A percentile compares a stretch with the other conserved stretches of the same genome.
Conservation (phyloP, 1,284 basidiomycete genomes). For the Papiliotrema terrestris region DNA sequence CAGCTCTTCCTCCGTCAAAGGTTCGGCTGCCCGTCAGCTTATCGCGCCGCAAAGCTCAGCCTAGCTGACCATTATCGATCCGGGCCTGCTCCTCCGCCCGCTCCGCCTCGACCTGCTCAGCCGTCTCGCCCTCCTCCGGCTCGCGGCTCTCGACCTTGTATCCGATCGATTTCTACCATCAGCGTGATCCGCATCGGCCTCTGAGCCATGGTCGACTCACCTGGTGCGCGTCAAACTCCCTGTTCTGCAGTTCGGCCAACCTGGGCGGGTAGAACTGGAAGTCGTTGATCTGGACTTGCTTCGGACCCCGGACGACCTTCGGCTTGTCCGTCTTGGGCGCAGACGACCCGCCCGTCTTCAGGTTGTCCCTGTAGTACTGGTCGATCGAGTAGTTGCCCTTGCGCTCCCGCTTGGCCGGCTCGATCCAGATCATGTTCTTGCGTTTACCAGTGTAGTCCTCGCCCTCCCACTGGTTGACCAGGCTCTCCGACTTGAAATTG, state of each 20-base stretch:
- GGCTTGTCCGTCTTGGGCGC: conserved; percentile 72
- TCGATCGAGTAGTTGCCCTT: conserved; percentile 95
- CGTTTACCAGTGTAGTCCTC: conserved; percentile 69
- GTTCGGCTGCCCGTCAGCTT: conserved; percentile 60
- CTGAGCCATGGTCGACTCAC: conserved; percentile 54
- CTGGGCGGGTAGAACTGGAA: conserved; percentile 94
- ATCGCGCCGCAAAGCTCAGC: conserved; percentile 6
- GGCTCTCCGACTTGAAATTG: conserved; percentile 91
- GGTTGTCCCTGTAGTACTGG: conserved; percentile 88
- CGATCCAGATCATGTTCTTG: conserved; percentile 71
- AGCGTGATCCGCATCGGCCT: too few relatives aligned
- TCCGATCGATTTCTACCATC: conserved; percentile 54
- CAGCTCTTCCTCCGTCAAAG: conserved; percentile 79
- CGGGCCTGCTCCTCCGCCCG: conserved; percentile 75
- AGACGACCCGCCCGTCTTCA: conserved; percentile 62
- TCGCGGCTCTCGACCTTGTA: conserved; percentile 72
- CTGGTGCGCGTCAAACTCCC: conserved; percentile 78
- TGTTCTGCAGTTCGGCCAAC: conserved; percentile 79
- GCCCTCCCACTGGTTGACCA: conserved; percentile 90
- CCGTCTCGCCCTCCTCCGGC: conserved; percentile 63
- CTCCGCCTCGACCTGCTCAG: conserved; percentile 81
- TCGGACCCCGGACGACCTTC: conserved; percentile 81
- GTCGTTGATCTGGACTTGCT: conserved; percentile 84
- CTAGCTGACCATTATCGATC: conserved; percentile 67
- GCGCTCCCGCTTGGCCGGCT: conserved; percentile 90